phyloP scores from a whole-genome alignment of 768 basidiomycete species.

The Lepiota brunneoincarnata region DNA sequence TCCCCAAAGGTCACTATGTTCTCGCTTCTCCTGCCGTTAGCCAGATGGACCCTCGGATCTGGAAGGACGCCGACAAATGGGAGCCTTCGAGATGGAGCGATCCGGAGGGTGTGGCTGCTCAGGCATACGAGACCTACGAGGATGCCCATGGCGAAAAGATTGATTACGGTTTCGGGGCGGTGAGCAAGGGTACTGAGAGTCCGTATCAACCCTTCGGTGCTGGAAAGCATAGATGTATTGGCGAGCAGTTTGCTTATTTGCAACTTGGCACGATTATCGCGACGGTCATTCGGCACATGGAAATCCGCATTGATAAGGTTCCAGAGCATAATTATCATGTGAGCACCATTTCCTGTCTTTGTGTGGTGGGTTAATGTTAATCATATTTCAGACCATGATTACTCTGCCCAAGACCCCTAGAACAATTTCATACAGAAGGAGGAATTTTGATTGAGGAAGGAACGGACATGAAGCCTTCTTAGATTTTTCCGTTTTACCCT shows the following conservation, averaged over 20 bases:
- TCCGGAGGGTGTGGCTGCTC: slow-evolving; percentile 74
- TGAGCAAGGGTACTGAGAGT: slow-evolving; percentile 94
- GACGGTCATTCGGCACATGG: slow-evolving; percentile 73
- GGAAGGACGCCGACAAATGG: slow-evolving; percentile 73
- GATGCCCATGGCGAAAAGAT: slow-evolving; percentile 85
- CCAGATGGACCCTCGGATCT: slow-evolving; percentile 82
- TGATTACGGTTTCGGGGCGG: slow-evolving; percentile 94
- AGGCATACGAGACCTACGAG: slow-evolving; percentile 71
- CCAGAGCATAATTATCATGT: slow-evolving; percentile 92
- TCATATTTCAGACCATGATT: slow-evolving; percentile 77
- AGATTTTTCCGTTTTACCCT: not conserved
- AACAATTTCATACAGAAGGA: slow-evolving; percentile 61
- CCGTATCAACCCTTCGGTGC: slow-evolving; percentile 99
- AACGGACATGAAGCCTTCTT: not conserved
- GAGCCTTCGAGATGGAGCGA: slow-evolving; percentile 86
- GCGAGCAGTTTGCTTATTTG: slow-evolving; percentile 94
- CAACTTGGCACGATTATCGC: slow-evolving; percentile 85
- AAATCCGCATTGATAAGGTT: slow-evolving; percentile 69
- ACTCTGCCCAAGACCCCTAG: slow-evolving; percentile 78
- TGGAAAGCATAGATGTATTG: slow-evolving; percentile 92
- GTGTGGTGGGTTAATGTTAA: slow-evolving; percentile 21
- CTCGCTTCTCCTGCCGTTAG: slow-evolving; percentile 86
- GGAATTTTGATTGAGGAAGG: slow-evolving; percentile 44
- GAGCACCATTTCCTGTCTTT: slow-evolving; percentile 27
- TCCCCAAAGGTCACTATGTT: slow-evolving; percentile 88